Base-by-base conservation (phyloP, 495 filamentous ascomycete species). In the Aeminium ludgeri region DNA sequence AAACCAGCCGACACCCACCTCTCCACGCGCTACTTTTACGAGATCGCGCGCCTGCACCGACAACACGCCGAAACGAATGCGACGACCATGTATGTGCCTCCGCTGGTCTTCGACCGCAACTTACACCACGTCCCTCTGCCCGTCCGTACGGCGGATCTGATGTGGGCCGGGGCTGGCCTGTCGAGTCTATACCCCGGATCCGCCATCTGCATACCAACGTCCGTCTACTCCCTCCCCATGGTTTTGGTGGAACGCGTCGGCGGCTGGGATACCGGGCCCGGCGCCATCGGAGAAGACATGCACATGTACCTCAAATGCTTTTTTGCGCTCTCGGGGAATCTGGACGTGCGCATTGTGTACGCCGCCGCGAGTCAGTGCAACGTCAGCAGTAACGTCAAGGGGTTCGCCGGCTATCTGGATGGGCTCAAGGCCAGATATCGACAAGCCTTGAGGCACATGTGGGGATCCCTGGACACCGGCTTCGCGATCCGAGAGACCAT, bases 221-320 rank as follows among this genome's bases (percentile, higher is more conserved):
- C 74, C 1, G 76, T 80, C 16, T 81, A 81, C 52, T 80, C 76
- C 13, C 52, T 80, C 2, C 69, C 76, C 0, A 65, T 81, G 13
- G 58, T 65, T 16, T 54, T 81, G 25, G 73, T 71, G 25, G 71
- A 78, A 49, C 60, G 63, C 16, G 76, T 78, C 15, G 70, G 72
- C 6, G 74, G 74, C 20, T 79, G 73, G 74, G 74, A 78, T 46
- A 72, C 69, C 45, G 73, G 70, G 41, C 64, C 70, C 4, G 73
- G 74, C 29, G 73, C 76, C 11, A 79, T 81, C 43, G 76, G 76
- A 36, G 76, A 81, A 52, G 76, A 81, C 48, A 58, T 81, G 54
- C 76, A 81, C 58, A 81, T 80, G 76, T 73, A 78, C 43, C 60
- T 80, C 36, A 80, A 81, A 58, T 81, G 76, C 60, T 81, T 80